Conservation (phyloP, 352 stramenopile genomes). For the Phytophthora macrochlamydospora region DNA sequence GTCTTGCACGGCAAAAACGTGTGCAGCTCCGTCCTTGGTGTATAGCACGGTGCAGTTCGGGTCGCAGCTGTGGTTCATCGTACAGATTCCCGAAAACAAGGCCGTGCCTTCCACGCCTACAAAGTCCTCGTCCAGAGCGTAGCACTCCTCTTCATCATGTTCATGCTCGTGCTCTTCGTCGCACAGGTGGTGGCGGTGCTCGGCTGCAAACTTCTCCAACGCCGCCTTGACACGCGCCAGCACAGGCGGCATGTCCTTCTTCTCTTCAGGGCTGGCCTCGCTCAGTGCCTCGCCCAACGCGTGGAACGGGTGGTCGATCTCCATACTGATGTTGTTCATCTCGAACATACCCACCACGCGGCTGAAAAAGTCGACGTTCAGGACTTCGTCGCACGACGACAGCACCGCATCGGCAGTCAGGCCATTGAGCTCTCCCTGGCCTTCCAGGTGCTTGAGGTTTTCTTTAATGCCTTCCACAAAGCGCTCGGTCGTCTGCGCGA, state of each 20-base stretch:
- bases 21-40: conserved; percentile 72
- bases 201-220: conserved; percentile 69
- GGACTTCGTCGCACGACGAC: conserved; percentile 48
- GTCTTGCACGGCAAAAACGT: conserved; percentile 76
- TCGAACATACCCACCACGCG: conserved; percentile 95
- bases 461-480: conserved; percentile 61
- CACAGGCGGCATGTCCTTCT: conserved; percentile 66
- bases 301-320: conserved; percentile 87
- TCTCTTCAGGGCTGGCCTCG: conserved; percentile 60
- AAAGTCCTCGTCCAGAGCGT: conserved; percentile 83
- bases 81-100: conserved; percentile 92
- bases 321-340: conserved; percentile 97
- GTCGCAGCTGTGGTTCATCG: conserved; percentile 97
- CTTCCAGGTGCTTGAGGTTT: conserved; percentile 50
- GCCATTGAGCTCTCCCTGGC: conserved; percentile 60
- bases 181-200: conserved; percentile 55
- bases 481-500: conserved; percentile 61
- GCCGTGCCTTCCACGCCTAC: conserved; percentile 95
- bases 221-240: conserved; percentile 68
- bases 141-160: conserved; percentile 50
- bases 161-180: conserved; percentile 57
- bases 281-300: conserved; percentile 65
- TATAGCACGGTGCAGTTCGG: conserved; percentile 93
- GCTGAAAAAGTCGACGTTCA: conserved; percentile 87
- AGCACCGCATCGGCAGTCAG: conserved; percentile 59